These are phyloP conservation scores for Podospora sp. DNA, from an alignment of 495 filamentous ascomycete species.

Conservation along the genomic window DNA sequence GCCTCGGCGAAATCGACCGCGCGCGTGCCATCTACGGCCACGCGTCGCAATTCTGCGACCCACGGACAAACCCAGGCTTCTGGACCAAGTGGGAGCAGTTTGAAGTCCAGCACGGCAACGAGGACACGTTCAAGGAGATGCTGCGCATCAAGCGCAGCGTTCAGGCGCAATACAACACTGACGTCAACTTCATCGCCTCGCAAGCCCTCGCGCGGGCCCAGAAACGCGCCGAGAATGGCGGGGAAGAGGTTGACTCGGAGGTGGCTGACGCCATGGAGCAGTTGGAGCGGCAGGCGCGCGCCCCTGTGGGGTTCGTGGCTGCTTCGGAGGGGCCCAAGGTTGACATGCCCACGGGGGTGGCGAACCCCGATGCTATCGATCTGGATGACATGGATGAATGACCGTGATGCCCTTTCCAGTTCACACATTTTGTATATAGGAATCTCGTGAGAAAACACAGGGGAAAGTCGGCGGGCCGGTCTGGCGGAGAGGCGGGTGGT, in stretches of 20 bases:
- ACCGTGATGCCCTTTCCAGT: constrained; percentile 14
- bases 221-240: constrained; percentile 35
- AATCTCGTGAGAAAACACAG: background rate
- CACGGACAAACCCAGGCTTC: constrained; percentile 82
- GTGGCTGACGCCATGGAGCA: constrained; percentile 85
- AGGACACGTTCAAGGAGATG: constrained; percentile 99
- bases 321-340: constrained; percentile 78
- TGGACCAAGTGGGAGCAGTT: constrained; percentile 98
- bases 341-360: constrained; percentile 58
- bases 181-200: constrained; percentile 97
- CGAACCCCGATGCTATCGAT: constrained; percentile 89
- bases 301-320: constrained; percentile 89
- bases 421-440: constrained; percentile 10
- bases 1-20: constrained; percentile 94
- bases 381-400: constrained; percentile 66
- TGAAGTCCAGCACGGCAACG: constrained; percentile 96
- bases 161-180: constrained; percentile 96
- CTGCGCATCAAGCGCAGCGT: constrained; percentile 95
- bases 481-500: background rate
- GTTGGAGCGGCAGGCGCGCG: constrained; percentile 84
- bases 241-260: constrained; percentile 50
- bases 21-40: constrained; percentile 95
- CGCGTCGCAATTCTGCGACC: constrained; percentile 96
- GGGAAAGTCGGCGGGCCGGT: background rate
- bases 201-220: constrained; percentile 88